Evolutionary conservation across 2,329 filamentous ascomycete species (phyloP), one percentile per base, ranked within the genome.

Genomic region (Coniella lustricola): DNA sequence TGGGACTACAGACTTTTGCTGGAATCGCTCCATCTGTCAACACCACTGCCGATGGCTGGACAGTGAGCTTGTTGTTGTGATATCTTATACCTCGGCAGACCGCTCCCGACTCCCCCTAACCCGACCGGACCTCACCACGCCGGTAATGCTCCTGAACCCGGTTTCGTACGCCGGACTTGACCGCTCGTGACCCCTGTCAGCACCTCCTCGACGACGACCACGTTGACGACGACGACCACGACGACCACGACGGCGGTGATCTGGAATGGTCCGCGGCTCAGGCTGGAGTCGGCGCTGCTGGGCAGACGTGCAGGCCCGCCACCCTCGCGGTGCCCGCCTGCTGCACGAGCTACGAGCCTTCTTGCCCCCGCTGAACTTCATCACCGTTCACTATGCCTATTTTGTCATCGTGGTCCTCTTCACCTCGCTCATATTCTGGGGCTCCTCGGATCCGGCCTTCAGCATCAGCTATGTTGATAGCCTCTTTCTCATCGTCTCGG

Each of bases 321-420:
- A 44, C 16, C 35, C 40, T 17, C 40, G n/a, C 4, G 34, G 18
- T 7, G 18, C 33, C 25, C 46, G 29, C 7, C 4, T 33, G 14
- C 34, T 49, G 14, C 40, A 17, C 9, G 40, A 44, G 35, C 46
- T 49, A 35, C 46, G 29, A 9, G 46, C 34, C 40, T 49, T 49
- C 17, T 34, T 42, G 44, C 44, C 38, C 9, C 39, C 17, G 4
- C 62, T 79, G 52, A 82, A 82, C 56, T 84, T 79, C 60, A 76
- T 84, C 57, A 80, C 77, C 2, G 57, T 86, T 5, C 84, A 87
- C 60, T 85, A 85, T 64, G 61, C 72, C 44, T 87, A 86, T 64
- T 87, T 87, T 60, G 69, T 84, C 52, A 51, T 66, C 10, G 74
- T 74, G 7, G 73, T 70, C 44, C 59, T 85, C 5, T 25, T 83